These are phyloP conservation scores for Apophysomyces sp. DNA, from an alignment of 371 early-diverging fungal species.

Conservation along the genomic window DNA sequence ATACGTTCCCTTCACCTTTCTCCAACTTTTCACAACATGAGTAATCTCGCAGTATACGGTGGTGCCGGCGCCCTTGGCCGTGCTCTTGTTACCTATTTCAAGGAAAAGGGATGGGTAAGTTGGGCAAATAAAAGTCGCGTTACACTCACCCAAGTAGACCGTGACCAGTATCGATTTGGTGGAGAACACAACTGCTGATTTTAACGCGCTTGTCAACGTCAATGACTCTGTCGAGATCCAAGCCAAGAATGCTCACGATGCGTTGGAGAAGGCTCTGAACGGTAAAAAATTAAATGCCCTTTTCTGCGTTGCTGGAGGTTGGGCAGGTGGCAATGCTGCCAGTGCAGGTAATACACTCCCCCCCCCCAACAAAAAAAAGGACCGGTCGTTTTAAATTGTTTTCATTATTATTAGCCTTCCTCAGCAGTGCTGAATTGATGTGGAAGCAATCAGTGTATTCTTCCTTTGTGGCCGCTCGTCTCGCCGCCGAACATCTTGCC, in stretches of 20 bases:
- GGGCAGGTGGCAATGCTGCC: constrained; percentile 92
- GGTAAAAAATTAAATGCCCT: constrained; percentile 74
- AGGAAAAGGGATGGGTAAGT: constrained; percentile 71
- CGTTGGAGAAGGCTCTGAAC: constrained; percentile 32
- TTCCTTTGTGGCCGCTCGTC: constrained; percentile 77
- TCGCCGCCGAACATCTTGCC: constrained; percentile 78
- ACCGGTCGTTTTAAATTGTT: not conserved
- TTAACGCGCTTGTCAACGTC: constrained; percentile 62
- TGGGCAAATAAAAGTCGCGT: not conserved
- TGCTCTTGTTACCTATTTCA: constrained; percentile 70
- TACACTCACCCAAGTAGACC: constrained; percentile 36
- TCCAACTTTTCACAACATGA: constrained; percentile 29
- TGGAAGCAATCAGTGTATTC: constrained; percentile 81
- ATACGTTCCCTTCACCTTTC: not conserved
- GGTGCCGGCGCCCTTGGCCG: constrained; percentile 92
- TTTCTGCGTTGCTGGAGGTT: constrained; percentile 95
- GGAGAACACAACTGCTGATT: constrained; percentile 70
- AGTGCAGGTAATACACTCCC: constrained; percentile 49
- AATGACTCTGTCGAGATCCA: constrained; percentile 56
- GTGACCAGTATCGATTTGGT: constrained; percentile 81
- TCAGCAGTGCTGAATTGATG: constrained; percentile 73
- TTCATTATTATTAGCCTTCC: constrained; percentile 53
- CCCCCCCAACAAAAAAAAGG: not conserved
- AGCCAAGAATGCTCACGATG: constrained; percentile 49
- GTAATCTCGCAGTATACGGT: constrained; percentile 82